Percentiles rank a stretch among this genome's conserved stretches.
These are phyloP conservation scores for Cystobasidium sp. DNA, from an alignment of 1,284 basidiomycete genomes.

Conservation along the genomic window DNA sequence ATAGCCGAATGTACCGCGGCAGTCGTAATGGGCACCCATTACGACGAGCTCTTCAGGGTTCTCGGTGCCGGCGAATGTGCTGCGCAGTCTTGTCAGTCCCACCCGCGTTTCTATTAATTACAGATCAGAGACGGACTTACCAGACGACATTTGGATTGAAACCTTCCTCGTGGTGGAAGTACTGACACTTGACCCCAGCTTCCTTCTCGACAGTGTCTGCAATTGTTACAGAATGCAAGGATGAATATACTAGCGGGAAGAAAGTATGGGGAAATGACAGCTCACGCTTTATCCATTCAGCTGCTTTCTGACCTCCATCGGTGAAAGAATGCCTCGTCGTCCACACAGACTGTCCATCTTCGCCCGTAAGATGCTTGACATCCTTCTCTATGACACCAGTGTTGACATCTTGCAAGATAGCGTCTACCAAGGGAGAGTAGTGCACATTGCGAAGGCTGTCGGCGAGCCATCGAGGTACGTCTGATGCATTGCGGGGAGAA, in stretches of 20 bases:
- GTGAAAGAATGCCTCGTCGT: conserved; percentile 43
- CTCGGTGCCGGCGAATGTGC: conserved; percentile 31
- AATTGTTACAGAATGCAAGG: background rate
- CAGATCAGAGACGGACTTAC: conserved; percentile 7
- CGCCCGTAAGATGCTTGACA: conserved; percentile 36
- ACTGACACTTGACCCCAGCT: conserved; percentile 13
- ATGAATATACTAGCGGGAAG: background rate
- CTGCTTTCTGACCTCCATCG: conserved; percentile 25
- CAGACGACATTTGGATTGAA: conserved; percentile 34
- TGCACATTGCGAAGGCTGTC: conserved; percentile 19
- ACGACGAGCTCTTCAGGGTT: conserved; percentile 49
- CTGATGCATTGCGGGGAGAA: background rate
- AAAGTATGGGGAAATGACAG: background rate
- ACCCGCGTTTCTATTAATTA: background rate
- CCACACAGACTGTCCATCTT: conserved; percentile 38
- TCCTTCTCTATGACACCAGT: conserved; percentile 19
- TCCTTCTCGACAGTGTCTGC: conserved; percentile 31
- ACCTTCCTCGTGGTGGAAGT: conserved; percentile 33
- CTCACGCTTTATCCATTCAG: conserved; percentile 38
- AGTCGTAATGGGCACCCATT: conserved; percentile 55
- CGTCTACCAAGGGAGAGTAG: conserved; percentile 36
- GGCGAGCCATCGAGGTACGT: conserved; percentile 31
- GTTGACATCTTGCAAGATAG: conserved; percentile 27
- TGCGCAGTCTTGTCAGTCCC: background rate
- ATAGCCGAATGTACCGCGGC: conserved; percentile 53